Conservation (phyloP, 148 eudicot genomes). For the Cornus florida region DNA sequence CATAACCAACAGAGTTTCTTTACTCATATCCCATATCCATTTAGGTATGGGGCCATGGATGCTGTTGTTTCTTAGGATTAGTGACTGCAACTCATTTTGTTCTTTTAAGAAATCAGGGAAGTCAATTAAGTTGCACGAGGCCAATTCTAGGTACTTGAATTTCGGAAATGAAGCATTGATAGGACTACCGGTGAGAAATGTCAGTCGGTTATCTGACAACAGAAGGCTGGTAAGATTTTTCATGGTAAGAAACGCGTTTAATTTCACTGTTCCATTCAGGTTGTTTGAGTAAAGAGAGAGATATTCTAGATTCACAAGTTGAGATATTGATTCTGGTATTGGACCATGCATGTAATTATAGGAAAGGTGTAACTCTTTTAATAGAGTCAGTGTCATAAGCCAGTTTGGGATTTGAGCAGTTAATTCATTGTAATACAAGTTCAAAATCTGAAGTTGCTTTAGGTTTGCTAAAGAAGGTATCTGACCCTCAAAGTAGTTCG, state of each 20-base stretch:
- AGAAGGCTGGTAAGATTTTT: neutral
- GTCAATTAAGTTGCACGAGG: too few relatives aligned
- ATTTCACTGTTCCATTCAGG: conserved; percentile 7
- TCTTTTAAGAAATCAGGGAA: too few relatives aligned
- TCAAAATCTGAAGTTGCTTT: conserved; percentile 3
- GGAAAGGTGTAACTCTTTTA: neutral
- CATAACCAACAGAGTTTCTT: neutral
- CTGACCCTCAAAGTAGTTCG: neutral
- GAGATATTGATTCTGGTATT: neutral
- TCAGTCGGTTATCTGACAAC: neutral
- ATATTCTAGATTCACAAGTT: too few relatives aligned
- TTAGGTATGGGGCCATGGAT: conserved; percentile 16
- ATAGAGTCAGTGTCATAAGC: conserved; percentile 9
- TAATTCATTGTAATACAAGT: conserved; percentile 13
- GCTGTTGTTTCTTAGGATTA: conserved; percentile 11
- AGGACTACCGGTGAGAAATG: neutral
- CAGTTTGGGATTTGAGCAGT: conserved; percentile 18
- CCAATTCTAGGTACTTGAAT: neutral
- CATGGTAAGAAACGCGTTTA: conserved; percentile 12
- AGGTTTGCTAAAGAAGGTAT: conserved; percentile 23
- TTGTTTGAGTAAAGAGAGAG: conserved; percentile 4
- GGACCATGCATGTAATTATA: conserved; percentile 20
- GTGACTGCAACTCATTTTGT: conserved; percentile 8
- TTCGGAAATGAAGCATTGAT: conserved; percentile 11
- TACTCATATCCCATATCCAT: too few relatives aligned